phyloP scores from a whole-genome alignment of 805 yeast species.

The Yarrowia phangngaensis region DNA sequence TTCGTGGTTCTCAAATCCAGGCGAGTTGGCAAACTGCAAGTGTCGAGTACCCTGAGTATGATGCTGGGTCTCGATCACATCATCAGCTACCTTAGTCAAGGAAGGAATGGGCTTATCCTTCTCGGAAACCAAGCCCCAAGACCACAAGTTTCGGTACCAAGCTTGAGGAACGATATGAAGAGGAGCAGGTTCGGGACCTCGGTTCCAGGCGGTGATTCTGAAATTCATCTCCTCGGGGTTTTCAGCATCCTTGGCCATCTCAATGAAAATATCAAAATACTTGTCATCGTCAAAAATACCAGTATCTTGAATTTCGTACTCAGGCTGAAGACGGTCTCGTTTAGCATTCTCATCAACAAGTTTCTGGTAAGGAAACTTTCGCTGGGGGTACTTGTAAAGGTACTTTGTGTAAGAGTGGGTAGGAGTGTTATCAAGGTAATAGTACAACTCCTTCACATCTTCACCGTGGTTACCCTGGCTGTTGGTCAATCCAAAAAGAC shows the following conservation, averaged over 20 bases:
- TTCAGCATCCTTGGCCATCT: slow-evolving; percentile 80
- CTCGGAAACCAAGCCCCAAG: slow-evolving; percentile 66
- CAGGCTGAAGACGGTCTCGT: slow-evolving; percentile 63
- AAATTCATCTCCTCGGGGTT: slow-evolving; percentile 77
- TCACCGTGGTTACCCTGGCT: slow-evolving; percentile 96
- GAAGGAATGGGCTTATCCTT: slow-evolving; percentile 42
- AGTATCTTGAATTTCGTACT: slow-evolving; percentile 81
- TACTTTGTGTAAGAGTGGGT: slow-evolving; percentile 90
- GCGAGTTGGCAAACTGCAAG: slow-evolving; percentile 76
- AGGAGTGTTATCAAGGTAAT: slow-evolving; percentile 86
- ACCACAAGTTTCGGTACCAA: slow-evolving; percentile 84
- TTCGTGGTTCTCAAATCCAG: slow-evolving; percentile 51
- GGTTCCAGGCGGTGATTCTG: slow-evolving; percentile 81
- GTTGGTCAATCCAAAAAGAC: slow-evolving; percentile 82
- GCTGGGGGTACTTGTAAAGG: slow-evolving; percentile 88
- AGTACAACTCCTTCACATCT: slow-evolving; percentile 67
- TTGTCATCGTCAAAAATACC: slow-evolving; percentile 58
- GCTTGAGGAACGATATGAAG: slow-evolving; percentile 81
- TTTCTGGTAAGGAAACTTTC: slow-evolving; percentile 74
- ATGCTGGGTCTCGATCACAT: slow-evolving; percentile 59
- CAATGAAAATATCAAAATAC: slow-evolving; percentile 84
- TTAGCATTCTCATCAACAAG: slow-evolving; percentile 62
- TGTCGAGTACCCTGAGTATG: slow-evolving; percentile 64
- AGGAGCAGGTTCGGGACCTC: slow-evolving; percentile 82
- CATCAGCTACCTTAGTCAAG: slow-evolving; percentile 28